Evolutionary conservation across 2,329 filamentous ascomycete genomes (phyloP).

Genomic region (Coleophoma crateriformis): DNA sequence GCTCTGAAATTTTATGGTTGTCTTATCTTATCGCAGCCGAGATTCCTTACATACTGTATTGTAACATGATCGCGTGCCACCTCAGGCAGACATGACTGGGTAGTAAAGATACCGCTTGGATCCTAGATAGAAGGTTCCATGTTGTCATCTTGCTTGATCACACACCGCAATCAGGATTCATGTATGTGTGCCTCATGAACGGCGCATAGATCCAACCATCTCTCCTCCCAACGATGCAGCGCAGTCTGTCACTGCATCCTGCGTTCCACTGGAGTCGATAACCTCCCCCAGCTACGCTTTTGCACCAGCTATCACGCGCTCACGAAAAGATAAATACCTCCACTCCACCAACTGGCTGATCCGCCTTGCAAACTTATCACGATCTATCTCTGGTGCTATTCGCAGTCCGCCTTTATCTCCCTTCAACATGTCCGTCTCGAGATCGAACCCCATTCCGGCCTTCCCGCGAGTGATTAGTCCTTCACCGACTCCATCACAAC

Average conservation of each 20-base stretch:
- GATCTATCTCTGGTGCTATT: constrained; percentile 51
- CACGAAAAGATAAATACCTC: constrained; percentile 47
- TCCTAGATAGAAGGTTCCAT: no score
- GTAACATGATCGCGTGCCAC: neutral
- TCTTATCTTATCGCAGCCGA: neutral
- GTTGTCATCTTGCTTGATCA: neutral
- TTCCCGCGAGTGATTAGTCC: constrained; percentile 88
- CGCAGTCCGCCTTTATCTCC: constrained; percentile 51
- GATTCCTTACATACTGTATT: neutral
- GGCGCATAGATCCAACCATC: constrained; percentile 23
- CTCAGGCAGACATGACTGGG: neutral
- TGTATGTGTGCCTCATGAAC: constrained; percentile 19
- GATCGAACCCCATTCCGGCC: constrained; percentile 54
- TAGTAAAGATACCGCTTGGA: no score
- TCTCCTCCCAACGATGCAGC: constrained; percentile 45
- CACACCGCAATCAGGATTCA: no score
- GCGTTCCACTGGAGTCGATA: constrained; percentile 52
- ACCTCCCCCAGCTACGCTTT: constrained; percentile 24
- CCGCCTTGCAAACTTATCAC: constrained; percentile 40
- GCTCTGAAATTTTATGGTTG: neutral
- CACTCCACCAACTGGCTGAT: constrained; percentile 41
- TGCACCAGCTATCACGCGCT: constrained; percentile 27
- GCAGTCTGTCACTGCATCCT: constrained; percentile 47
- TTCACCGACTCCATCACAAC: constrained; percentile 68
- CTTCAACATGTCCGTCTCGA: constrained; percentile 35